Evolutionary conservation across 2,329 filamentous ascomycete species (phyloP), one percentile per base, ranked within the genome.

Genomic region (Huntiella omanensis): DNA sequence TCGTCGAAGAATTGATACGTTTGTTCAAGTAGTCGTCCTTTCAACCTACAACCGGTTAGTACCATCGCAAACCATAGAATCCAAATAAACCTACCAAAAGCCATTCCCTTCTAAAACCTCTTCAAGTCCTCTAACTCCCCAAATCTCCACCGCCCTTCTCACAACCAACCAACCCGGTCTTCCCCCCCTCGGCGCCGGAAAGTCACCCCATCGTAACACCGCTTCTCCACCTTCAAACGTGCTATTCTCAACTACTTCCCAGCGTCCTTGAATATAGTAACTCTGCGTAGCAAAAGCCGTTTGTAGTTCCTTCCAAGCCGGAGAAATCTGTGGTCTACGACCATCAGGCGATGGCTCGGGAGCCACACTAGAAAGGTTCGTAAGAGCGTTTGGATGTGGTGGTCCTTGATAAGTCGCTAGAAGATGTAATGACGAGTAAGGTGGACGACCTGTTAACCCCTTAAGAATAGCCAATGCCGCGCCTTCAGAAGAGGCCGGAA

Each of bases 71-170:
- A 28, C 8, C 22, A 1, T 10, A 28, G 8, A 28, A 1, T 10
- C 22, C 22, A 10, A 13, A 2, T 5, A 13, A 22, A 55, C 64
- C 49, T 56, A 75, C 73, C 57, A 61, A 52, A 74, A 66, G 8
- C 63, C 62, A 50, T 75, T 77, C 22, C 72, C 68, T 15, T 58
- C 56, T 55, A 78, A 54, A 5, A 72, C 55, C 2, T 60, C 61
- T 2, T 63, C 62, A 5, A 77, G 54, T 41, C 64, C 66, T 43
- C 58, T 64, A 52, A 71, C 67, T 1, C 68, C 64, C 53, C 67
- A 65, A n/a, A 76, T 66, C 52, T 75, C 72, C 5, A 74, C 62
- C 57, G 68, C 70, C 54, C 70, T 73, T 35, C 71, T 63, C 54
- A 73, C 67, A 7, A 64, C 69, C 33, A 73, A 56, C 42, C 61